Percentiles rank a stretch among this genome's conserved stretches.
These are phyloP conservation scores for Myriosclerotinia duriaeana DNA, from an alignment of 2,329 filamentous ascomycete genomes.

Conservation along the genomic window DNA sequence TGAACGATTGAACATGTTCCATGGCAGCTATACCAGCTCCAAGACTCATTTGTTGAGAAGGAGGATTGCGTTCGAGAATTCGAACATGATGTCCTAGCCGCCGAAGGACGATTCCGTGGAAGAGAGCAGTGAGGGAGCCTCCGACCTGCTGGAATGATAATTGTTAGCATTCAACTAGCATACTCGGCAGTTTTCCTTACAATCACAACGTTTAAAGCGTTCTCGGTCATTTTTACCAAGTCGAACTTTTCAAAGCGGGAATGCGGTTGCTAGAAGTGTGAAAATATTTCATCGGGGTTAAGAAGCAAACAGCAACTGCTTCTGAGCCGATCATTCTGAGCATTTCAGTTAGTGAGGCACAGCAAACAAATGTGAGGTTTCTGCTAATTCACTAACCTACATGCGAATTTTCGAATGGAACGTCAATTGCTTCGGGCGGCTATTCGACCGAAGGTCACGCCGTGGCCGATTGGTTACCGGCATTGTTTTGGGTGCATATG, in stretches of 20 bases:
- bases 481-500: not conserved
- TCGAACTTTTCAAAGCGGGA: not conserved
- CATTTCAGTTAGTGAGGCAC: not conserved
- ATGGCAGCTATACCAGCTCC: slow-evolving; percentile 15
- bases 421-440: not conserved
- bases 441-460: not conserved
- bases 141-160: not conserved
- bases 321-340: not conserved
- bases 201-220: not conserved
- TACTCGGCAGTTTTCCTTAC: not conserved
- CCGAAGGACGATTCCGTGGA: not conserved
- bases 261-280: not conserved
- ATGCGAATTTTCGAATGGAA: not conserved
- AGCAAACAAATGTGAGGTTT: not conserved
- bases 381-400: not conserved
- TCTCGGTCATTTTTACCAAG: not conserved
- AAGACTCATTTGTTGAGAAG: not conserved
- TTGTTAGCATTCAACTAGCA: not conserved
- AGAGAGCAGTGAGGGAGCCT: not conserved
- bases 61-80: not conserved
- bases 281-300: too few relatives aligned
- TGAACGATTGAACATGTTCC: not conserved
- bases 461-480: not conserved
- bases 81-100: not conserved
- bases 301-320: not conserved